Evolutionary conservation across 2,329 filamentous ascomycete genomes (phyloP).

Genomic region (Epichloe brachyelytri): DNA sequence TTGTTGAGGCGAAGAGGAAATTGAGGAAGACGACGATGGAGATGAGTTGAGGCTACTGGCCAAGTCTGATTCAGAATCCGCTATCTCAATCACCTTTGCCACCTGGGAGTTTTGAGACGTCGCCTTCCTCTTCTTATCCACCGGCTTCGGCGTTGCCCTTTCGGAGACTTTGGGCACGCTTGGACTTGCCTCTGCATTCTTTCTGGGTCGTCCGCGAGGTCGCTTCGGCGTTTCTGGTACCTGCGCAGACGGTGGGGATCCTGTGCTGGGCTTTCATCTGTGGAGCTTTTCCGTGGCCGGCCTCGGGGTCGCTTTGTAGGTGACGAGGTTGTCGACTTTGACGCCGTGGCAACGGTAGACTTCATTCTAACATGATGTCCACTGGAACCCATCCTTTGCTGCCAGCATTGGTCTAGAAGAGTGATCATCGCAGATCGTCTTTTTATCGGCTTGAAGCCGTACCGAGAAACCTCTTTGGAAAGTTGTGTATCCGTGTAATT

Average conservation of each 20-base stretch:
- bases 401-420: conserved; percentile 59
- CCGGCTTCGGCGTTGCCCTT: not conserved
- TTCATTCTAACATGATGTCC: conserved; percentile 10
- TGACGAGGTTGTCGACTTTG: conserved; percentile 1
- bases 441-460: conserved; percentile 62
- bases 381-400: conserved; percentile 33
- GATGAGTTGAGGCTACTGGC: conserved; percentile 16
- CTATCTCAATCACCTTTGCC: conserved; percentile 30
- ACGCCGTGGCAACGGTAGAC: not conserved
- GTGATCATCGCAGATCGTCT: conserved; percentile 56
- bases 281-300: conserved; percentile 20
- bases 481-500: conserved; percentile 51
- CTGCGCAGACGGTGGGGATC: conserved; percentile 24
- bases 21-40: conserved; percentile 22
- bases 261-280: conserved; percentile 12
- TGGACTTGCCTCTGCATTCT: conserved; percentile 13
- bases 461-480: conserved; percentile 46
- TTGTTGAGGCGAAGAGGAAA: conserved; percentile 30
- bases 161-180: conserved; percentile 4
- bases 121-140: not conserved
- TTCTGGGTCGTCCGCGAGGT: conserved; percentile 29
- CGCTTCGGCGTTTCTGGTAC: conserved; percentile 21
- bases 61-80: conserved; percentile 35
- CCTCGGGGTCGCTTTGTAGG: conserved; percentile 18
- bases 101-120: conserved; percentile 7